These are phyloP conservation scores for Quercus alba DNA, from an alignment of 306 rosid species.

Conservation along the genomic window DNA sequence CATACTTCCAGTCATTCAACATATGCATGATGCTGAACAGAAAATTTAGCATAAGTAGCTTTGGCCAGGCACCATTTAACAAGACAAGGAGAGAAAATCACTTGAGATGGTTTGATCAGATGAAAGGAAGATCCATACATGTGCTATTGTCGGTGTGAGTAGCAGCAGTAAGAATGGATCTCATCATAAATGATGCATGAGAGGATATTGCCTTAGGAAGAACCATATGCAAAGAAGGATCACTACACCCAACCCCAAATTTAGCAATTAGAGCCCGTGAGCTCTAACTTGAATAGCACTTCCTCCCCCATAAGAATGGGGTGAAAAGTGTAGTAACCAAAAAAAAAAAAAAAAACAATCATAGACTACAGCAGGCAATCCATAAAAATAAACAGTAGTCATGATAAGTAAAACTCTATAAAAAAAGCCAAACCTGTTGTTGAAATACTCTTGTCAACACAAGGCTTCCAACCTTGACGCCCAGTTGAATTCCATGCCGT, in stretches of 20 bases:
- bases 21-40: too few species aligned
- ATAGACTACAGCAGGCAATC: not conserved
- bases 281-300: not conserved
- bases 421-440: constrained; percentile 49
- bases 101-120: not conserved
- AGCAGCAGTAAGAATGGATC: not conserved
- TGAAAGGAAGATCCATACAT: not conserved
- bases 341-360: not conserved
- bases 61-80: not conserved
- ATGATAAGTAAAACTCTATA: not conserved
- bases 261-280: not conserved
- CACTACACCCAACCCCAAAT: not conserved
- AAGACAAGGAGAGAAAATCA: not conserved
- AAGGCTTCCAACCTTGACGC: constrained; percentile 70
- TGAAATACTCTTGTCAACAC: constrained; percentile 42
- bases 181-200: not conserved
- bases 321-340: not conserved
- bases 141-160: too few species aligned
- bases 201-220: not conserved
- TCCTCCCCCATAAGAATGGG: not conserved
- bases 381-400: not conserved
- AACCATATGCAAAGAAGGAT: not conserved
- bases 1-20: too few species aligned
- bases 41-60: not conserved
- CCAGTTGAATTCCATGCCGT: constrained; percentile 59